Conservation (phyloP, 306 rosid genomes). For the Malus fusca region DNA sequence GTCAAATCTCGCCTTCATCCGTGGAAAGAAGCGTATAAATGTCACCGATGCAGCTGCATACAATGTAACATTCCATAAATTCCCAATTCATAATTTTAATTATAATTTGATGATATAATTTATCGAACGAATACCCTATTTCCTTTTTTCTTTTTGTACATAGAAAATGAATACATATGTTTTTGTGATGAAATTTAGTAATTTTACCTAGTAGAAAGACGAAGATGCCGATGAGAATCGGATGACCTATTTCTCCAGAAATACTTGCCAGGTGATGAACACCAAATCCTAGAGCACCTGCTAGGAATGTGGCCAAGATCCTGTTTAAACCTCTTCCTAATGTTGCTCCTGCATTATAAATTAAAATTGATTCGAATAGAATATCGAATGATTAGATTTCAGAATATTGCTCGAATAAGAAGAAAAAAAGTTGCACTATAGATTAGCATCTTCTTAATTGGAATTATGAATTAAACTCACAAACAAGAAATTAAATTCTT, state of each 20-base stretch:
- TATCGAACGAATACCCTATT: not conserved
- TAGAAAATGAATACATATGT: not conserved
- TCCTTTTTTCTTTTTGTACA: too few species aligned
- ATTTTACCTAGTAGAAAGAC: conserved; percentile 19
- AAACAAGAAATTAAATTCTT: not conserved
- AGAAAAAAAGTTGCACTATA: not conserved
- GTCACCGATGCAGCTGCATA: conserved; percentile 31
- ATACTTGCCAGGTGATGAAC: conserved; percentile 20
- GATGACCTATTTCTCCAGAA: conserved; percentile 15
- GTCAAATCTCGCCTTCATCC: conserved; percentile 44
- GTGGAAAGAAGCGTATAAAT: conserved; percentile 38
- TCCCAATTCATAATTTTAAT: not conserved
- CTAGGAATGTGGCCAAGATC: conserved; percentile 24
- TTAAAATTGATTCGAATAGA: too few species aligned
- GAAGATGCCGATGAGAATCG: conserved; percentile 13
- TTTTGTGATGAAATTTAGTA: not conserved
- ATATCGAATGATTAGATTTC: too few species aligned
- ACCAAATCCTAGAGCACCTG: conserved; percentile 27
- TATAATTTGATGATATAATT: not conserved
- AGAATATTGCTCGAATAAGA: not conserved
- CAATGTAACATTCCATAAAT: not conserved
- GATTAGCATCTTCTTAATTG: not conserved
- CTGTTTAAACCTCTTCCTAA: conserved; percentile 32
- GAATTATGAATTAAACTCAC: not conserved
- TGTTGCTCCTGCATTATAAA: conserved; percentile 27